A percentile compares a stretch with the other conserved stretches of the same genome.
Conservation (phyloP, 305 asterid genomes). For the Fraxinus paxiana region DNA sequence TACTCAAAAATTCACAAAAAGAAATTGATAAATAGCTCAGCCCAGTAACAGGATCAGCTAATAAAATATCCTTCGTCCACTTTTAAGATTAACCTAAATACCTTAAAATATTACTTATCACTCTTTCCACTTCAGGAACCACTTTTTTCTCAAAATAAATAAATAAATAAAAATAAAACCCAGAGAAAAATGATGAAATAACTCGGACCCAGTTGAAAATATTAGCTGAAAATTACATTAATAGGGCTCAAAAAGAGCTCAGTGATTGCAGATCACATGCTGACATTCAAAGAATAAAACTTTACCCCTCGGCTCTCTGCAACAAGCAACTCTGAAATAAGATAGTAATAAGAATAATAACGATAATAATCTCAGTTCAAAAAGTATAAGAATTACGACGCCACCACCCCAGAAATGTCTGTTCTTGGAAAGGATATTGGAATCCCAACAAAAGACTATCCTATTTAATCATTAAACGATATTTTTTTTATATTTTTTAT, state of each 20-base stretch:
- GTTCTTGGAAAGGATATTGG: slow-evolving; percentile 35
- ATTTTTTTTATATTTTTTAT: background rate
- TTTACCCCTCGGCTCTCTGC: slow-evolving; percentile 25
- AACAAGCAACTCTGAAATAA: slow-evolving; percentile 33
- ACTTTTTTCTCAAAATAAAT: background rate
- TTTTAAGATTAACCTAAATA: slow-evolving; percentile 20
- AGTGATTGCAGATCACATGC: slow-evolving; percentile 47
- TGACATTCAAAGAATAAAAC: slow-evolving; percentile 31
- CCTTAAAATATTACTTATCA: slow-evolving; percentile 19
- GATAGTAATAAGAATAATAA: slow-evolving; percentile 16
- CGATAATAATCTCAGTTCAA: slow-evolving; percentile 17
- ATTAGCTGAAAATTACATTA: slow-evolving; percentile 23
- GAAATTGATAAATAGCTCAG: background rate
- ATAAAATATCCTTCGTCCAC: slow-evolving; percentile 1
- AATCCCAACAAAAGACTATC: slow-evolving; percentile 33
- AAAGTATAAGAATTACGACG: slow-evolving; percentile 13
- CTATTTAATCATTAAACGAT: slow-evolving; percentile 12
- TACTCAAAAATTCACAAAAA: slow-evolving; percentile 7
- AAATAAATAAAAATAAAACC: slow-evolving; percentile 22
- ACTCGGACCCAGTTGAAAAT: slow-evolving; percentile 33
- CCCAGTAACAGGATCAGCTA: slow-evolving; percentile 5
- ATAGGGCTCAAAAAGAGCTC: slow-evolving; percentile 29
- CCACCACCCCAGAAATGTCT: slow-evolving; percentile 30
- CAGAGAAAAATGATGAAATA: slow-evolving; percentile 18
- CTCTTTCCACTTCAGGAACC: slow-evolving; percentile 24